These are phyloP conservation scores for Puccinia horiana DNA, from an alignment of 1,284 basidiomycete genomes.

Conservation along the genomic window DNA sequence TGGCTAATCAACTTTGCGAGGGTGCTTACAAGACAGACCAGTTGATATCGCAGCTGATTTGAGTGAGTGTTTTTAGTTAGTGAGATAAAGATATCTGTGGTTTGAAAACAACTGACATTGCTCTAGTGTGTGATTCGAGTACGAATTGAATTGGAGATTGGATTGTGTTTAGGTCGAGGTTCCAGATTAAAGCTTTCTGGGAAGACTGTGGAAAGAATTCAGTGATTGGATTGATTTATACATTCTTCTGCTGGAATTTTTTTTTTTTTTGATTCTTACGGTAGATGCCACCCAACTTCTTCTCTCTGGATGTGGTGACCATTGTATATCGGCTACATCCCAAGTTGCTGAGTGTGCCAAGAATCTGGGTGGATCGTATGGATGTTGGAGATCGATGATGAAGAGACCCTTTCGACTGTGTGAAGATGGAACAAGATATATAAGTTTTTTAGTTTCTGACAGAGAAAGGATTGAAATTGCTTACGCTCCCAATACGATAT, in stretches of 20 bases:
- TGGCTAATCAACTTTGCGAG: slow-evolving; percentile 63
- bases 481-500: slow-evolving; percentile 76
- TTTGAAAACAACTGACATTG: slow-evolving; percentile 65
- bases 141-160: slow-evolving; percentile 68
- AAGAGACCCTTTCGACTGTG: slow-evolving; percentile 84
- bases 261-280: slow-evolving; percentile 29
- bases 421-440: neutral
- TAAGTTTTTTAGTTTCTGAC: slow-evolving; percentile 24
- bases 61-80: neutral
- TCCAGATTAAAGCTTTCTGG: slow-evolving; percentile 96
- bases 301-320: slow-evolving; percentile 85
- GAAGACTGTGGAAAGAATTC: slow-evolving; percentile 64
- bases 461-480: slow-evolving; percentile 53
- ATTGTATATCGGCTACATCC: slow-evolving; percentile 91
- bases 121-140: slow-evolving; percentile 81
- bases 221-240: neutral
- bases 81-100: neutral
- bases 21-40: slow-evolving; percentile 86
- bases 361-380: slow-evolving; percentile 82
- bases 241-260: neutral
- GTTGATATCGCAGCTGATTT: slow-evolving; percentile 72
- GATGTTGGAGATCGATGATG: slow-evolving; percentile 88
- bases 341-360: slow-evolving; percentile 93
- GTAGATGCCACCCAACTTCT: slow-evolving; percentile 92
- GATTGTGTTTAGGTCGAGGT: slow-evolving; percentile 65